These are phyloP conservation scores for Haplographium delicatum DNA, from an alignment of 495 filamentous ascomycete genomes.

Conservation along the genomic window DNA sequence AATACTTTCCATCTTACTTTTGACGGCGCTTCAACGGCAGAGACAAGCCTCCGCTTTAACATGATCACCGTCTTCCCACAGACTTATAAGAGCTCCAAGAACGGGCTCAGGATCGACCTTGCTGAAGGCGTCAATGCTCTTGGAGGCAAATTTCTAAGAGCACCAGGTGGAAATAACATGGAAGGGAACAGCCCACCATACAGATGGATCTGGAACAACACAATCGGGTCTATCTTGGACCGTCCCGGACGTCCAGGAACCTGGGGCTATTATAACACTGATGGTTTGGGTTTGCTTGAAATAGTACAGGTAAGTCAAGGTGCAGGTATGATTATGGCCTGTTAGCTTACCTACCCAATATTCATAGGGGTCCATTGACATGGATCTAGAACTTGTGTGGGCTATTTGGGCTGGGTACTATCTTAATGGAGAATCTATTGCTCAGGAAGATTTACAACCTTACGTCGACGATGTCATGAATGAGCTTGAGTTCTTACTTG, in stretches of 20 bases:
- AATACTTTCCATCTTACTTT: constrained; percentile 49
- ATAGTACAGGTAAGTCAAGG: constrained; percentile 22
- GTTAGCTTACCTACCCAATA: constrained; percentile 14
- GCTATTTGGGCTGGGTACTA: constrained; percentile 47
- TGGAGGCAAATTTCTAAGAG: constrained; percentile 42
- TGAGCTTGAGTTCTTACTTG: constrained; percentile 24
- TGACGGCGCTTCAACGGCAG: constrained; percentile 35
- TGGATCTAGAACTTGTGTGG: constrained; percentile 44
- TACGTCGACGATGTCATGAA: constrained; percentile 20
- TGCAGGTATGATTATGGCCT: too few relatives aligned
- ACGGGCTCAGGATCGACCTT: constrained; percentile 47
- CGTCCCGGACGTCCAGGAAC: constrained; percentile 41
- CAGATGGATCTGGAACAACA: constrained; percentile 52
- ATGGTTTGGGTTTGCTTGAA: constrained; percentile 46
- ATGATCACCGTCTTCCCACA: constrained; percentile 48
- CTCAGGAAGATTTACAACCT: constrained; percentile 18
- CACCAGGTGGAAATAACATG: constrained; percentile 48
- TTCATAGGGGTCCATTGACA: constrained; percentile 44
- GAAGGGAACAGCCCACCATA: constrained; percentile 33
- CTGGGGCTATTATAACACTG: constrained; percentile 49
- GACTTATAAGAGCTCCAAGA: constrained; percentile 41
- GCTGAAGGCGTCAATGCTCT: constrained; percentile 37
- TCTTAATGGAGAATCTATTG: constrained; percentile 25
- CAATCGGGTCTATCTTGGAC: constrained; percentile 47
- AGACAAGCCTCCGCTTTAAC: constrained; percentile 39